Base-by-base conservation (phyloP, 1,139 yeast species). In the Debaryomyces robertsiae region DNA sequence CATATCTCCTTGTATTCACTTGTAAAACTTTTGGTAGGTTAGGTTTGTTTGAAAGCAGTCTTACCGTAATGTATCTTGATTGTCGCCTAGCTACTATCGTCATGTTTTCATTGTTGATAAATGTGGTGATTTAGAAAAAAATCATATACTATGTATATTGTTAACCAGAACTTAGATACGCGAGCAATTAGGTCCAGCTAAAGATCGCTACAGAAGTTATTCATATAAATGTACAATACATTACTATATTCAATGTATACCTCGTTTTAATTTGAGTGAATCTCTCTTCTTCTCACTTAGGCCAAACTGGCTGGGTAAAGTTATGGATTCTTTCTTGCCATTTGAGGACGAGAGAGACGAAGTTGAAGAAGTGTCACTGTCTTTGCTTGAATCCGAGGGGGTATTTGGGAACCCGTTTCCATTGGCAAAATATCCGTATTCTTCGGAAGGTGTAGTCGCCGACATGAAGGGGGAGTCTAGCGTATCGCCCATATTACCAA, bases 281-380 rank as follows among this genome's bases (percentile, higher is more conserved):
- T 73, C 78, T 45, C 78, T 60, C 58, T 73, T 73, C 57, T 71
- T 73, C 44, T 73, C 77, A 52, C 75, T 69, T 43, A 72, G 58
- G 38, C 67, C 66, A 37, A 62, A 57, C 41, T 63, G 65, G 15
- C 57, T 45, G 9, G 69, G 68, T 37, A 67, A 49, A 40, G 52
- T 56, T 27, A 62, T 56, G 38, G 45, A 47, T 10, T 57, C 57
- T 44, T 44, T 46, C 42, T 24, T 54, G 44, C 23, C 38, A 35
- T 46, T 40, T 23, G 15, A 9, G 6, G 30, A 27, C 25, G 44
- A 39, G 24, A 29, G 36, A 23, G 38, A 34, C 11, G 46, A 30
- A 16, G 39, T 40, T 3, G 47, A 38, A 32, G 32, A 35, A 4
- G 30, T 39, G 18, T 43, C 44, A 24, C 43, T 34, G 22, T 33